Base-by-base conservation (phyloP, 768 basidiomycete genomes). In the Cantharellus cinnabarinus region DNA sequence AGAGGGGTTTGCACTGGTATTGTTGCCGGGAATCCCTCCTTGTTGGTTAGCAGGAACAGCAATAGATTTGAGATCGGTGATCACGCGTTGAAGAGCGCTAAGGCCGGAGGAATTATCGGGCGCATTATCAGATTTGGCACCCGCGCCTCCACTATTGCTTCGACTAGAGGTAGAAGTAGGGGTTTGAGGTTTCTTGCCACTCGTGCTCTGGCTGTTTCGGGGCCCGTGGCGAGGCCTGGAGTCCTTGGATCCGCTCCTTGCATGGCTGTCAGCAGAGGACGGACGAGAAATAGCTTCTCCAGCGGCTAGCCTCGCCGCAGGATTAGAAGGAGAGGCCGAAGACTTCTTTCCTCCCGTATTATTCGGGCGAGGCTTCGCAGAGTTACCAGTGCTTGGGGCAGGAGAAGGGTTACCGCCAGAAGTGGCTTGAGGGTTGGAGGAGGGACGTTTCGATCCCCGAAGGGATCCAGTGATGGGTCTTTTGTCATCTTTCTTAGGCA, bases 51-150 rank as follows among this genome's bases (percentile, higher is more conserved):
- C 58, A 57, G 79, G 74, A 56, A 85, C 80, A 58, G 87, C 82
- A 2, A 88, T 77, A 15, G 84, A 83, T 76, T 90, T 94, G 63
- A 95, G 75, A 70, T 97, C 91, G 59, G 86, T 86, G 64, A 97
- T 97, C 69, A 95, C 84, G 60, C 88, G 81, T 67, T 97, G 90
- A 58, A 97, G 79, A 38, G 87, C 89, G 61, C 84, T 85, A 60
- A 90, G 74, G 15, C 85, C 87, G 68, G 84, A 83, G 67, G 84
- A 87, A 29, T 79, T 77, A 29, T 60, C 51, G 10, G 55, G 58
- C 20, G 51, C 53, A 14, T 42, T 41, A 29, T 51, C 59, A 57
- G 52, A 48, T 44, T 48, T 37, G 41, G 63, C 53, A n/a, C 61
- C 51, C 41, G 51, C 60, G 41, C 62, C 58, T 41, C 56, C 56